These are phyloP conservation scores for Phalaenopsis aphrodite DNA, from an alignment of 106 monocot genomes.

Conservation along the genomic window DNA sequence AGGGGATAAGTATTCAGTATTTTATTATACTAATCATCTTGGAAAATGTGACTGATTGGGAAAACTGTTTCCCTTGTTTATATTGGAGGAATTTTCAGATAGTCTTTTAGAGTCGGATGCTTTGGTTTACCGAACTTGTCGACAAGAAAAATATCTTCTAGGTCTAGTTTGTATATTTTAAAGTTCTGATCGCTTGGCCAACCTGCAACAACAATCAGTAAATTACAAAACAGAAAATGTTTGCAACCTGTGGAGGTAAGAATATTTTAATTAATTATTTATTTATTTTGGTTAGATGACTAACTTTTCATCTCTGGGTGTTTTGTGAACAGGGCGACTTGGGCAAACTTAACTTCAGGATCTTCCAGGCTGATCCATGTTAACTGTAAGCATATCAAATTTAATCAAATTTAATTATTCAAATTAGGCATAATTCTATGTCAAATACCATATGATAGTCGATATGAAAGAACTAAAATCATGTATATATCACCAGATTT, in stretches of 20 bases:
- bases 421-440: not conserved
- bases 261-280: not conserved
- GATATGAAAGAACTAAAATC: no score
- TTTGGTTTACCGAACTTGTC: conserved; percentile 17
- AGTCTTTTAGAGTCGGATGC: conserved; percentile 11
- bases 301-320: conserved; percentile 23
- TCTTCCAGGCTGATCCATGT: conserved; percentile 9
- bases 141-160: conserved; percentile 23
- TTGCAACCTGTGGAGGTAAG: not conserved
- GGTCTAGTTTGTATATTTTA: conserved; percentile 26
- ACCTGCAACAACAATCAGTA: conserved; percentile 6
- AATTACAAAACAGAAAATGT: not conserved
- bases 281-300: not conserved
- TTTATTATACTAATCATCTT: no score
- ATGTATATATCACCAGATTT: no score
- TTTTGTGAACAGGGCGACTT: conserved; percentile 19
- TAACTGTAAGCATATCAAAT: not conserved
- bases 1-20: no score
- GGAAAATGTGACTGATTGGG: no score
- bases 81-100: conserved; percentile 12
- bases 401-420: not conserved
- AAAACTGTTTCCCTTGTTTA: not conserved
- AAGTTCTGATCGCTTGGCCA: conserved; percentile 22
- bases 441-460: no score
- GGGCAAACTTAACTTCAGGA: conserved; percentile 19